Base-by-base conservation (phyloP, 2,329 filamentous ascomycete species). In the Talaromyces funiculosus region DNA sequence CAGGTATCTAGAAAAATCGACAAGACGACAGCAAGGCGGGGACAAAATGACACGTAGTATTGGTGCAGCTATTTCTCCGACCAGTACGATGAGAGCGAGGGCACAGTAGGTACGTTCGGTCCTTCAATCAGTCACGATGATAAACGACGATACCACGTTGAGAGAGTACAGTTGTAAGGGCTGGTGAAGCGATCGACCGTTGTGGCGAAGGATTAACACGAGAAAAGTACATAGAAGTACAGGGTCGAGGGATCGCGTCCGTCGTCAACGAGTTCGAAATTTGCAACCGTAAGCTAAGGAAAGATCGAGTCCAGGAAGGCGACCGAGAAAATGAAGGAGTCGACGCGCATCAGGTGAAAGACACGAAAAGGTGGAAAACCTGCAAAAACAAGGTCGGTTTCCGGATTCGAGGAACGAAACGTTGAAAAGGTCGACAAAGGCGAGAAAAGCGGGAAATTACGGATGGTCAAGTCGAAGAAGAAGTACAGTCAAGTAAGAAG, bases 271-370 rank as follows among this genome's bases (percentile, higher is more conserved):
- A 49, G 55, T 57, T 42, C 33, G 53, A 56, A n/a, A 56, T 51
- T 24, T 54, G 51, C 40, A 40, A 59, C 33, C 57, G 45, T 37
- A 42, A 43, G 35, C 43, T 35, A 58, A 53, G 63, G 58, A 53
- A 61, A 53, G 57, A 60, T 65, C 62, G 57, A 63, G 54, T 26
- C 47, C 62, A 61, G 61, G 65, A 63, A 65, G 63, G 57, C 33
- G 55, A 57, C 18, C 22, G 59, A 59, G 49, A 38, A 45, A 29
- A 29, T 33, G 43, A 29, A 61, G 26, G 55, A 59, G 59, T 59
- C 51, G 60, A 62, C 51, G 63, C 59, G 60, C 64, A 62, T 62
- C 61, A 68, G 68, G 66, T 42, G 65, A 64, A 63, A 66, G 63
- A 64, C 63, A 60, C 66, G 67, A 49, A 64, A 67, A 64, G 64